Evolutionary conservation across 495 filamentous ascomycete genomes (phyloP).

Genomic region (Trichoderma virens): DNA sequence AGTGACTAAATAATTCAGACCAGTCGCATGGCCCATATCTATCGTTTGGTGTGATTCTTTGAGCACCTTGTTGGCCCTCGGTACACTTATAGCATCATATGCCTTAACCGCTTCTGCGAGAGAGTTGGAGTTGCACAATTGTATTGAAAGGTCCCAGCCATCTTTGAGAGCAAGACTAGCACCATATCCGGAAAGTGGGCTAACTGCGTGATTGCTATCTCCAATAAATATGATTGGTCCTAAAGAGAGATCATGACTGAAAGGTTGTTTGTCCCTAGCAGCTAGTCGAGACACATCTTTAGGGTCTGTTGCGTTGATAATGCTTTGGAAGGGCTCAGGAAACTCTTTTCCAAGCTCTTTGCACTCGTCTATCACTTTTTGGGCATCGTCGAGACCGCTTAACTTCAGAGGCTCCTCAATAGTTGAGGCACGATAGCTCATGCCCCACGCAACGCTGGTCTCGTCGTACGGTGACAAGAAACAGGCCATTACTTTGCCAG

Average conservation of each 20-base stretch:
- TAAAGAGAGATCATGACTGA: conserved; percentile 18
- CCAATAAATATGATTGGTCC: conserved; percentile 32
- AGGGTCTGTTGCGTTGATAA: conserved; percentile 25
- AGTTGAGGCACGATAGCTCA: conserved; percentile 20
- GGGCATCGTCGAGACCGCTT: background rate
- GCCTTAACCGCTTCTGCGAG: conserved; percentile 18
- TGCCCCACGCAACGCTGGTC: conserved; percentile 24
- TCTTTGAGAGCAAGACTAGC: conserved; percentile 35
- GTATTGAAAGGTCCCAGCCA: conserved; percentile 31
- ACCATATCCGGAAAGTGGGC: conserved; percentile 34
- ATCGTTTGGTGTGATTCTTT: conserved; percentile 12
- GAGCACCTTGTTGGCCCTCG: conserved; percentile 15
- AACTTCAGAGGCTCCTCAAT: background rate
- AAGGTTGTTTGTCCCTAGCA: conserved; percentile 30
- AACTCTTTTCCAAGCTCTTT: conserved; percentile 21
- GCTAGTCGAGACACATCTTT: conserved; percentile 21
- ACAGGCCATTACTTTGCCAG: conserved; percentile 24
- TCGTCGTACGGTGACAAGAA: conserved; percentile 29
- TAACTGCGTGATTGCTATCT: conserved; percentile 38
- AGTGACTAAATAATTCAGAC: background rate
- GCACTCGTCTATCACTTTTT: conserved; percentile 19
- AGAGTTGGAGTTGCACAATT: conserved; percentile 15
- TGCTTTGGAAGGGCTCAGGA: conserved; percentile 23
- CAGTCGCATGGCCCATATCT: conserved; percentile 16
- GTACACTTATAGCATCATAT: conserved; percentile 24